These are phyloP conservation scores for Alternaria viburni DNA, from an alignment of 2,329 filamentous ascomycete genomes.

Conservation along the genomic window DNA sequence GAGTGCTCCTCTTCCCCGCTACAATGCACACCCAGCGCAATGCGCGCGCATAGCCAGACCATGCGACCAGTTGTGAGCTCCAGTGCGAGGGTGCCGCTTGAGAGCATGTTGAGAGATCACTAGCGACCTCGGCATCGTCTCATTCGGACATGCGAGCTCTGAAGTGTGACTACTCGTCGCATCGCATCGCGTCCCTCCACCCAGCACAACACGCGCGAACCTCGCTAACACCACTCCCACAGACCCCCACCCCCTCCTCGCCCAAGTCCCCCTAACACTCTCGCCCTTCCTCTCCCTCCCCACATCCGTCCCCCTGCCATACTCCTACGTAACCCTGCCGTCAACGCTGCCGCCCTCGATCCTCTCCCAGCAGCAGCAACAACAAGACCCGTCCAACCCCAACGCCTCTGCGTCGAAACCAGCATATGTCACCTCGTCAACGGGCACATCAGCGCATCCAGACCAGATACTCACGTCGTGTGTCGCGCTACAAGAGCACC, in stretches of 20 bases:
- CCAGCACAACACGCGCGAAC: not conserved
- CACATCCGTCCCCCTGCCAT: constrained; percentile 87
- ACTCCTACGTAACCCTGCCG: constrained; percentile 52
- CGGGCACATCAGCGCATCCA: constrained; percentile 77
- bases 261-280: constrained; percentile 90
- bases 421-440: constrained; percentile 76
- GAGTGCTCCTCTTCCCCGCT: constrained; percentile 23
- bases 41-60: not conserved
- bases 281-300: constrained; percentile 94
- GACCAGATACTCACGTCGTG: constrained; percentile 86
- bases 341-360: not conserved
- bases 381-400: constrained; percentile 72
- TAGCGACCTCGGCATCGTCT: not conserved
- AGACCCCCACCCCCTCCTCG: constrained; percentile 80
- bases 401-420: constrained; percentile 57
- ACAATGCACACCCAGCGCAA: not conserved
- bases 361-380: constrained; percentile 15
- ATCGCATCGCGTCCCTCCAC: not conserved
- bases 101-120: too few species aligned
- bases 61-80: not conserved
- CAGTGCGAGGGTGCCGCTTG: not conserved
- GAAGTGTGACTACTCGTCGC: not conserved
- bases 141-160: not conserved
- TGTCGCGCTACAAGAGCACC: constrained; percentile 75
- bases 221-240: constrained; percentile 13